Base-by-base conservation (phyloP, 2,329 filamentous ascomycete species). In the Exophiala dermatitidis region DNA sequence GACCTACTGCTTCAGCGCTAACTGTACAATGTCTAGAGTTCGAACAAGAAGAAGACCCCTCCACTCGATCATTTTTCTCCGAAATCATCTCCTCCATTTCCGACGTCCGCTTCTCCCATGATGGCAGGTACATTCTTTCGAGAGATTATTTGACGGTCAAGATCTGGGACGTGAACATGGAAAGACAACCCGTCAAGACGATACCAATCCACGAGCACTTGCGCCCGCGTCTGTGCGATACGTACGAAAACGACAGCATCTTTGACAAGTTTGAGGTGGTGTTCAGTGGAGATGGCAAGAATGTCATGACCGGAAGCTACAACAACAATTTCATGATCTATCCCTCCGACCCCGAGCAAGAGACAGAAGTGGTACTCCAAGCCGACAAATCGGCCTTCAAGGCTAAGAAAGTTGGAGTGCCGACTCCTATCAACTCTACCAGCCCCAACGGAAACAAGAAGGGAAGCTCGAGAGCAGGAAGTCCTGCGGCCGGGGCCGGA, bases 251-350 rank as follows among this genome's bases (percentile, higher is more conserved):
- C 65, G 93, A 98, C 68, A 95, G 90, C 71, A 98, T 98, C 67
- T 98, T 98, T 68, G 93, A 98, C 81, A 98, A 98, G 72, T 98
- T 98, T 62, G 93, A 98, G 73, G 93, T 98, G 40, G 91, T 97
- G 48, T 98, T 98, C 75, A 97, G 91, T 1, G 93, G 93, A 28
- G 91, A 97, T 71, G 89, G 90, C 37, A 94, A 95, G 79, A 97
- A 98, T 65, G 93, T 97, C 62, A 98, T 98, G 93, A 98, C 93
- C 4, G 93, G 93, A 64, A 96, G 90, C 69, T 98, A 98, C 78
- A 98, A 98, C 80, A 98, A 98, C 77, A 98, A 98, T 76, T 97
- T 98, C 78, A 98, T 98, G 93, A 98, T 98, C 67, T 98, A 97
- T 71, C 93, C 93, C 3, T 93, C 90, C 29, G 91, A 97, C 66